These are phyloP conservation scores for Mycena vitilis DNA, from an alignment of 768 basidiomycete species.

Conservation along the genomic window DNA sequence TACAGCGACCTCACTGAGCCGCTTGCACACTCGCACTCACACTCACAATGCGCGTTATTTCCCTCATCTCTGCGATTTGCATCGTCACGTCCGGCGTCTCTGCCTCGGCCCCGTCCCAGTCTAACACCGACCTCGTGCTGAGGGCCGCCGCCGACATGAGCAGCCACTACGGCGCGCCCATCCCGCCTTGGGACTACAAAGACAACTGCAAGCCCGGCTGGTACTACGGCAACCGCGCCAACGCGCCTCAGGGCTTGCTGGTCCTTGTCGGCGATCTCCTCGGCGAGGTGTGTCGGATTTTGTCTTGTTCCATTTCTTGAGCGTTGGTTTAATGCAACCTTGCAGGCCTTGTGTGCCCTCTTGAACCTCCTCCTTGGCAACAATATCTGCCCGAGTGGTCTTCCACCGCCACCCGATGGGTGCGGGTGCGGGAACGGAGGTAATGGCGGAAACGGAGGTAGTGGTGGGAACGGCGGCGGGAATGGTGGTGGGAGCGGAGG, in stretches of 20 bases:
- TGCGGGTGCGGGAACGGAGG: too few relatives aligned
- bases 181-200: slow-evolving; percentile 16
- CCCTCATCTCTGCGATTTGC: slow-evolving; percentile 18
- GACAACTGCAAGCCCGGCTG: slow-evolving; percentile 20
- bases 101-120: background rate
- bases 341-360: slow-evolving; percentile 17
- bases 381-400: slow-evolving; percentile 15
- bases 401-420: background rate
- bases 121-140: background rate
- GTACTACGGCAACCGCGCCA: slow-evolving; percentile 37
- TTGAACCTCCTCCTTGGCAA: slow-evolving; percentile 12
- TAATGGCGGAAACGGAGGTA: too few relatives aligned
- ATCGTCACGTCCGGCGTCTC: slow-evolving; percentile 5
- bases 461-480: too few relatives aligned
- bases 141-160: background rate
- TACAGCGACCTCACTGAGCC: background rate
- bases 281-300: too few relatives aligned
- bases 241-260: too few relatives aligned
- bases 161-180: slow-evolving; percentile 28
- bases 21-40: background rate
- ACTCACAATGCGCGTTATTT: slow-evolving; percentile 23
- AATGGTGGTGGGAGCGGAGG: too few relatives aligned
- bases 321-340: too few relatives aligned
- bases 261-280: too few relatives aligned
- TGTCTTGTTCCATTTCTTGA: too few relatives aligned